phyloP scores from a whole-genome alignment of 768 basidiomycete genomes.

The Chiua virens region DNA sequence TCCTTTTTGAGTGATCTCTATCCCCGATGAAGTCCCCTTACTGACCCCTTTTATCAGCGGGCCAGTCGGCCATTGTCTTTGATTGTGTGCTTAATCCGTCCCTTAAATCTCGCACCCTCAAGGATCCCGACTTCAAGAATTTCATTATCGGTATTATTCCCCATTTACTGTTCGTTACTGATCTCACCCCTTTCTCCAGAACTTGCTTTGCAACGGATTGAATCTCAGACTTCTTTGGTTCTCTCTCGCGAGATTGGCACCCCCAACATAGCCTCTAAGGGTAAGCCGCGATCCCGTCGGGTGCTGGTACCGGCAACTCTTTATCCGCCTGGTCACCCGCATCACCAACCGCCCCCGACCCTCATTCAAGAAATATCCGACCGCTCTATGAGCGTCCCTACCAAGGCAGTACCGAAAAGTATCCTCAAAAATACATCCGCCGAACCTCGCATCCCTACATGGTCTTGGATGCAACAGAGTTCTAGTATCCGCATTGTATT shows the following conservation, averaged over 20 bases:
- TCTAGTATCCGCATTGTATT: constrained; percentile 49
- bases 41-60: constrained; percentile 44
- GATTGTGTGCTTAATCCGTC: constrained; percentile 67
- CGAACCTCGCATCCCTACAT: constrained; percentile 35
- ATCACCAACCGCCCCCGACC: constrained; percentile 8
- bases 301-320: constrained; percentile 53
- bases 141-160: constrained; percentile 60
- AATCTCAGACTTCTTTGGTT: constrained; percentile 55
- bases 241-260: constrained; percentile 69
- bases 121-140: constrained; percentile 62
- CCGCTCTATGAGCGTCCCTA: constrained; percentile 40
- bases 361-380: constrained; percentile 35
- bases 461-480: constrained; percentile 53
- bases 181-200: constrained; percentile 41
- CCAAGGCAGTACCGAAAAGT: constrained; percentile 35
- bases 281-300: constrained; percentile 58
- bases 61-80: constrained; percentile 67
- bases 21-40: constrained; percentile 10
- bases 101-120: constrained; percentile 57
- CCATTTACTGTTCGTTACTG: background rate
- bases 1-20: constrained; percentile 11
- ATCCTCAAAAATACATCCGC: constrained; percentile 39
- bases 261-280: constrained; percentile 79
- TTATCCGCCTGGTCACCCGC: constrained; percentile 27
- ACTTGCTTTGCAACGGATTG: constrained; percentile 65